A percentile compares a stretch with the other conserved stretches of the same genome.
Conservation (phyloP, 2,329 filamentous ascomycete species). For the Blastomyces gilchristii region DNA sequence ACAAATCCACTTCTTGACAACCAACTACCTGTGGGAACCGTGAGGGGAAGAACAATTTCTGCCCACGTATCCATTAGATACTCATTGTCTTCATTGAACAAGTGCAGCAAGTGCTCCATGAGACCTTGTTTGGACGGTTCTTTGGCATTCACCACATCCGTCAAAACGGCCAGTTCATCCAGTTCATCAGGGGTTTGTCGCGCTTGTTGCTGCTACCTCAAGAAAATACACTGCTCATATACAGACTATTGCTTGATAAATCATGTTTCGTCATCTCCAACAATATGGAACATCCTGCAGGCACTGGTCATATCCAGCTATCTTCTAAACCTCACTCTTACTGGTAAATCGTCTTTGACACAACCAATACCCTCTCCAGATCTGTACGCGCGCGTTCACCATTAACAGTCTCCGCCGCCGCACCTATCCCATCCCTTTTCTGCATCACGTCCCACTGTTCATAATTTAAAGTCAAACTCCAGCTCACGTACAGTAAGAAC, state of each 20-base stretch:
- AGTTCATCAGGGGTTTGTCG: no score
- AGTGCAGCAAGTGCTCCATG: not conserved
- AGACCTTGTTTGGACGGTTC: no score
- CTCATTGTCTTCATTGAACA: not conserved
- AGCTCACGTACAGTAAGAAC: conserved; percentile 42
- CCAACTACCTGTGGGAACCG: not conserved
- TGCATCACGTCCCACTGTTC: conserved; percentile 1
- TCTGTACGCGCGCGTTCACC: not conserved
- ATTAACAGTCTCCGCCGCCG: not conserved
- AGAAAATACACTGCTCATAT: not conserved
- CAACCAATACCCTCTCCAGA: not conserved
- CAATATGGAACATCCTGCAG: not conserved
- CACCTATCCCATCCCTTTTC: not conserved
- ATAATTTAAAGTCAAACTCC: conserved; percentile 37
- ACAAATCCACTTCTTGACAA: no score
- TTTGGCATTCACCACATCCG: no score
- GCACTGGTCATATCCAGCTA: not conserved
- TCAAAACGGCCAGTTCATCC: no score
- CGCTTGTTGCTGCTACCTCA: not conserved
- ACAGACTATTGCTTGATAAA: not conserved
- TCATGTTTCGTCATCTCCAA: not conserved
- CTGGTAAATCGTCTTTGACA: not conserved
- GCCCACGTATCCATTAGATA: no score
- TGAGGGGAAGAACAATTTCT: no score
- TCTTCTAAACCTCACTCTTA: not conserved